Evolutionary conservation across 228 moss, liverwort and hornwort genomes (phyloP).

Genomic region (Sphagnum magellanicum): DNA sequence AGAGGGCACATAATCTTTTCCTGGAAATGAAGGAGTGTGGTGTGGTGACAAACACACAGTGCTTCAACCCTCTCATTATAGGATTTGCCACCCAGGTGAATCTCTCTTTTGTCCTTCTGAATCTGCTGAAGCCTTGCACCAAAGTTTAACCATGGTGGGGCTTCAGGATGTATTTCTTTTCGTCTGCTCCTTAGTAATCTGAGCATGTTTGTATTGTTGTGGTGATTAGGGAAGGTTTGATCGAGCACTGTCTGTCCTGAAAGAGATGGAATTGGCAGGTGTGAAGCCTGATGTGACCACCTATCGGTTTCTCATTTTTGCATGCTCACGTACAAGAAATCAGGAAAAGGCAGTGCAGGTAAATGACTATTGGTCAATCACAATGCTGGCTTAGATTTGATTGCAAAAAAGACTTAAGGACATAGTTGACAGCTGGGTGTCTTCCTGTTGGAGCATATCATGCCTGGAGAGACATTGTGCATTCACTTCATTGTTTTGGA

Average conservation of each 20-base stretch:
- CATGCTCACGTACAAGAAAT: slow-evolving; percentile 43
- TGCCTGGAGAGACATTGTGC: too few species aligned
- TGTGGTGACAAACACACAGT: slow-evolving; percentile 38
- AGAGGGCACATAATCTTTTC: slow-evolving; percentile 45
- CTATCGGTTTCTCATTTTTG: slow-evolving; percentile 49
- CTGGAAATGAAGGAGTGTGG: slow-evolving; percentile 57
- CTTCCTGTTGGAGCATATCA: too few species aligned
- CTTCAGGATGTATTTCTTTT: slow-evolving; percentile 3
- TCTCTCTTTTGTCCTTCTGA: background rate
- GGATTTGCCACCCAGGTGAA: slow-evolving; percentile 56
- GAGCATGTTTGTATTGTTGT: background rate
- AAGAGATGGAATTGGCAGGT: slow-evolving; percentile 43
- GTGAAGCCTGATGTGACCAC: slow-evolving; percentile 53
- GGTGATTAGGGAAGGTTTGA: slow-evolving; percentile 47
- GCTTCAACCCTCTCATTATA: slow-evolving; percentile 50
- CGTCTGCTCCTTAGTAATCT: background rate
- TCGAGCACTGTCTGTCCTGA: slow-evolving; percentile 46
- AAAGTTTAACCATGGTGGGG: background rate
- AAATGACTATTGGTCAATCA: background rate
- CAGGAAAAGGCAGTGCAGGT: slow-evolving; percentile 52
- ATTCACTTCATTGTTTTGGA: slow-evolving; percentile 4
- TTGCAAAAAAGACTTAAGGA: too few species aligned
- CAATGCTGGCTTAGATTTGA: too few species aligned
- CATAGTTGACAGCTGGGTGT: too few species aligned
- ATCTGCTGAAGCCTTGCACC: background rate